Percentiles rank a stretch among this genome's conserved stretches.
Conservation (phyloP, 192 early-diverging fungal species). For the Kickxella alabastrina region DNA sequence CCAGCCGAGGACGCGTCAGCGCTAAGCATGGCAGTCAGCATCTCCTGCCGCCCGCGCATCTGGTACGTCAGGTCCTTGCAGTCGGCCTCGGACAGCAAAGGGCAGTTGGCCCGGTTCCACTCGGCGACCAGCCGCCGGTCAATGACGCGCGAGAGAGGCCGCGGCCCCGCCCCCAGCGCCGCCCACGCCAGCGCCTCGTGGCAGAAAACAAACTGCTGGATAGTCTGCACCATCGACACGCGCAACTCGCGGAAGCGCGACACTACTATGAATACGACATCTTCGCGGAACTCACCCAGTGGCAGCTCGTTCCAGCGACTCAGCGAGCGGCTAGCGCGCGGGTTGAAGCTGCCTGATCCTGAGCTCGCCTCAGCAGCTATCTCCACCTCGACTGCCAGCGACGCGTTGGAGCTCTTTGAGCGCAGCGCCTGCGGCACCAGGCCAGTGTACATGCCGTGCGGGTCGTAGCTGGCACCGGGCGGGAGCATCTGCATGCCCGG, state of each 20-base stretch:
- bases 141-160: slow-evolving; percentile 31
- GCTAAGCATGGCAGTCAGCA: slow-evolving; percentile 36
- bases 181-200: slow-evolving; percentile 73
- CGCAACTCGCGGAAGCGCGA: slow-evolving; percentile 70
- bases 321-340: slow-evolving; percentile 21
- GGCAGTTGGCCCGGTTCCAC: slow-evolving; percentile 43
- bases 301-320: slow-evolving; percentile 25
- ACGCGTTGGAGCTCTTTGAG: slow-evolving; percentile 15
- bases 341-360: neutral
- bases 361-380: neutral
- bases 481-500: slow-evolving; percentile 9
- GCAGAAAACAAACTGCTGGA: slow-evolving; percentile 78
- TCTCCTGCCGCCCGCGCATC: slow-evolving; percentile 46
- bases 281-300: slow-evolving; percentile 36
- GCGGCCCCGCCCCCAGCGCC: slow-evolving; percentile 32
- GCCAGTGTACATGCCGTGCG: slow-evolving; percentile 17
- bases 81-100: slow-evolving; percentile 17
- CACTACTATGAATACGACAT: slow-evolving; percentile 63
- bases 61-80: slow-evolving; percentile 32
- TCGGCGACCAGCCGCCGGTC: slow-evolving; percentile 48
- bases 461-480: neutral
- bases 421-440: slow-evolving; percentile 37
- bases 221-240: slow-evolving; percentile 78
- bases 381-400: neutral
- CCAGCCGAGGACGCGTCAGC: slow-evolving; percentile 17